Evolutionary conservation across 495 filamentous ascomycete species (phyloP), one percentile per base, ranked within the genome.

Genomic region (Filosporella fistucella): DNA sequence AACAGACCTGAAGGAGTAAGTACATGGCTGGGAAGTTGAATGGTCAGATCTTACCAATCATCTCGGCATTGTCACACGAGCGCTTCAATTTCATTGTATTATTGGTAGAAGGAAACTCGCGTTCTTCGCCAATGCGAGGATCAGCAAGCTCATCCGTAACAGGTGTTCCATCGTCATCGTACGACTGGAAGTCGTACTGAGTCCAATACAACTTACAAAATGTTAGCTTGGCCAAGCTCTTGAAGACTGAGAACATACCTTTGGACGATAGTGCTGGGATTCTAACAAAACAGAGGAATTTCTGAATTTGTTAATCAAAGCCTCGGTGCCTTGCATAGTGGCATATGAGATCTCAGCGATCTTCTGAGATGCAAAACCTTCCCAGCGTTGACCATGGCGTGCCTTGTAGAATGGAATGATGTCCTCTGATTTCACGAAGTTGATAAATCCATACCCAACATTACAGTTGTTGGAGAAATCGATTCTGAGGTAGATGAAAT

Each of bases 361-460:
- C 62, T 95, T 96, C 57, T 88, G 83, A 29, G 80, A 85, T 60
- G 85, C 86, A 66, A 85, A 91, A 50, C 81, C 80, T 51, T 89
- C 88, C 88, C 81, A 14, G 23, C 20, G n/a, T 37, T 13, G 22
- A n/a, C 37, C 21, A 49, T 63, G 13, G 39, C 33, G 23, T 1
- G 11, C 13, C 28, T 34, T 23, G 17, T 2, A 49, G 17, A 33
- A 17, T 24, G 29, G 14, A 20, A 33, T 0, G 1, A 26, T 8
- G 41, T 16, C 33, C 4, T 70, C 80, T 76, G 58, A 91, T 84
- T 63, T 89, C 80, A 36, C 78, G 58, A 98, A 95, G 62, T 98
- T 96, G 65, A 98, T 88, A 68, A 98, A 98, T 0, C 90, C 93
- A 71, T 98, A 98, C 47, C 93, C 93, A 47, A 98, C 93, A 65